Evolutionary conservation across 495 filamentous ascomycete genomes (phyloP).

Genomic region (Amniculicola lignicola): DNA sequence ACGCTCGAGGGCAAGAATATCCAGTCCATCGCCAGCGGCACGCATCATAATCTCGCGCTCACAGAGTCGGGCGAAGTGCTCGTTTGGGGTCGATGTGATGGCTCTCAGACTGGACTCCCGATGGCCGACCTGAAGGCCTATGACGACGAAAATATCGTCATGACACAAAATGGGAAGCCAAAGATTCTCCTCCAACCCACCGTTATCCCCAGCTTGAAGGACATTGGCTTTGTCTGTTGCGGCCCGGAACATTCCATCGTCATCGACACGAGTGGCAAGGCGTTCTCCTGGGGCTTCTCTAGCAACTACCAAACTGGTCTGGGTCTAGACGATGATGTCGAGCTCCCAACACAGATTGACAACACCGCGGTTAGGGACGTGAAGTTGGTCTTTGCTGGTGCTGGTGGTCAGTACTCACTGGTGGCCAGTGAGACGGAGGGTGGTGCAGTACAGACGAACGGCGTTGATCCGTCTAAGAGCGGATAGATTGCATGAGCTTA

Average conservation of each 20-base stretch:
- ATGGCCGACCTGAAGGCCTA: constrained; percentile 45
- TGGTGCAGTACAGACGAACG: too few species aligned
- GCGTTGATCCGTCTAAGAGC: background rate
- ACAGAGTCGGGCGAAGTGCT: constrained; percentile 61
- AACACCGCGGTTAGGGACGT: constrained; percentile 58
- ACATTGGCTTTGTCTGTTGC: constrained; percentile 45
- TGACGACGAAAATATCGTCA: constrained; percentile 53
- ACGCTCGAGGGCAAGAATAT: constrained; percentile 56
- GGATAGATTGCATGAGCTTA: too few species aligned
- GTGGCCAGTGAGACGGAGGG: constrained; percentile 41
- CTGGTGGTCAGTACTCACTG: constrained; percentile 66
- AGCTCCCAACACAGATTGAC: constrained; percentile 58
- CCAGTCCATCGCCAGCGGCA: constrained; percentile 59
- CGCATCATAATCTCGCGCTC: constrained; percentile 64
- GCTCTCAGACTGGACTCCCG: constrained; percentile 58
- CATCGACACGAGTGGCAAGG: constrained; percentile 56
- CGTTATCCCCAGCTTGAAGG: constrained; percentile 47
- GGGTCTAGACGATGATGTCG: constrained; percentile 57
- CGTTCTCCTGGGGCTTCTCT: constrained; percentile 70
- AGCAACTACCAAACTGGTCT: constrained; percentile 65
- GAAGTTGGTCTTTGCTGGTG: constrained; percentile 56
- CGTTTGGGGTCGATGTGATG: constrained; percentile 68
- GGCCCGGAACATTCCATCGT: constrained; percentile 61
- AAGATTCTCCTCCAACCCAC: constrained; percentile 58
- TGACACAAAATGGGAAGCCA: constrained; percentile 49